Conservation (phyloP, 1,284 basidiomycete genomes). For the Apiotrichum porosum region DNA sequence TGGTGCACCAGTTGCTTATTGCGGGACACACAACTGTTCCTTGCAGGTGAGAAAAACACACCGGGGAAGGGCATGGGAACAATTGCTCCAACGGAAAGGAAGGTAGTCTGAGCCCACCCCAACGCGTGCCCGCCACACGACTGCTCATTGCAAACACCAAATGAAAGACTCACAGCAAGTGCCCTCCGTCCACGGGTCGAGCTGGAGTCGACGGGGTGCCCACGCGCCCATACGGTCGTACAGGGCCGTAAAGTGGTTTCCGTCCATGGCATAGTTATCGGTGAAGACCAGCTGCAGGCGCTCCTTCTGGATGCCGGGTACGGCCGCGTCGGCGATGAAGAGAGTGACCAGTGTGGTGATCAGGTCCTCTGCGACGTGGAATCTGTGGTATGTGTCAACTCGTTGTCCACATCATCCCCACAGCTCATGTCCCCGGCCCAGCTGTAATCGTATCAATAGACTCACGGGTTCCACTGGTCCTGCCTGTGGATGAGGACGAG, state of each 20-base stretch:
- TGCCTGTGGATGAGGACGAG: conserved; percentile 38
- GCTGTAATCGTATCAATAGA: background rate
- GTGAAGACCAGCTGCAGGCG: conserved; percentile 40
- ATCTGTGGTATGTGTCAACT: conserved; percentile 17
- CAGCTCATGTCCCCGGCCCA: too few species aligned
- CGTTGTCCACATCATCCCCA: too few species aligned
- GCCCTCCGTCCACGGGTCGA: conserved; percentile 37
- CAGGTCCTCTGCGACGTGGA: conserved; percentile 46
- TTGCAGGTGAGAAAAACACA: too few species aligned
- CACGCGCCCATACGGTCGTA: conserved; percentile 44
- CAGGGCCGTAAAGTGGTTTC: conserved; percentile 39
- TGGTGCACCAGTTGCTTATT: too few species aligned
- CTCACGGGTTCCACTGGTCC: conserved; percentile 45
- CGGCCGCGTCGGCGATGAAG: conserved; percentile 26
- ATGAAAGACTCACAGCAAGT: conserved; percentile 41
- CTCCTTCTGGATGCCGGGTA: conserved; percentile 21
- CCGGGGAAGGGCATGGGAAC: too few species aligned
- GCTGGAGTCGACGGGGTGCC: conserved; percentile 34
- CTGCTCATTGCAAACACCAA: too few species aligned
- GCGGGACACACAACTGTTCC: too few species aligned
- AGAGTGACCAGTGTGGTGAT: conserved; percentile 39
- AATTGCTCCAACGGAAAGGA: too few species aligned
- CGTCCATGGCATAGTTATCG: conserved; percentile 36
- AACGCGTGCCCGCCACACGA: too few species aligned
- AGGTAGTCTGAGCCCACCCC: background rate